These are phyloP conservation scores for Clitopilus hobsonii DNA, from an alignment of 768 basidiomycete genomes.

Conservation along the genomic window DNA sequence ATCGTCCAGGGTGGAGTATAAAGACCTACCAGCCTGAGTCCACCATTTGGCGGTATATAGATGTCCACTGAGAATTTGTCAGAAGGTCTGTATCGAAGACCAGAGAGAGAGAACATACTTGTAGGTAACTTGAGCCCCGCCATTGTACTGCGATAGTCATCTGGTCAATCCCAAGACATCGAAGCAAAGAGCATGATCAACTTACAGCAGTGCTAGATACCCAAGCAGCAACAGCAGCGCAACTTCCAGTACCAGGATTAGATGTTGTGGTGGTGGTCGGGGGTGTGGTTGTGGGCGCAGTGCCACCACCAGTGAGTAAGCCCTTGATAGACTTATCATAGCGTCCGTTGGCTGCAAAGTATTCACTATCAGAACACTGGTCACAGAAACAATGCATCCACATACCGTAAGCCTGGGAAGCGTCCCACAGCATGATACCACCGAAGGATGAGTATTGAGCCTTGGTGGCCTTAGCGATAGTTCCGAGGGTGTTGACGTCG, in stretches of 20 bases:
- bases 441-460: conserved; percentile 50
- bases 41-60: conserved; percentile 49
- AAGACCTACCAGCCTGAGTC: conserved; percentile 33
- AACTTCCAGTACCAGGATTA: conserved; percentile 22
- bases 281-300: conserved; percentile 1
- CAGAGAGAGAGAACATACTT: no score
- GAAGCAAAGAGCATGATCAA: conserved; percentile 1
- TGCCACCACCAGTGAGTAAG: conserved; percentile 11
- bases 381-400: neutral
- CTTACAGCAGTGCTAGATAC: conserved; percentile 30
- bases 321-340: conserved; percentile 38
- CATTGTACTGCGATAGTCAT: conserved; percentile 35
- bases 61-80: no score
- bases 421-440: conserved; percentile 42
- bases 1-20: no score
- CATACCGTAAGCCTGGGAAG: conserved; percentile 33
- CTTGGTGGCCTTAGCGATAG: conserved; percentile 33
- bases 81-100: no score
- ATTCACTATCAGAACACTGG: neutral
- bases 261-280: conserved; percentile 8
- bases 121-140: conserved; percentile 34
- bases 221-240: conserved; percentile 41
- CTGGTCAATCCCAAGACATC: neutral
- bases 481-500: conserved; percentile 34
- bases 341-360: conserved; percentile 28